Evolutionary conservation across 2,329 filamentous ascomycete genomes (phyloP).

Genomic region (Xylariaceae sp.): DNA sequence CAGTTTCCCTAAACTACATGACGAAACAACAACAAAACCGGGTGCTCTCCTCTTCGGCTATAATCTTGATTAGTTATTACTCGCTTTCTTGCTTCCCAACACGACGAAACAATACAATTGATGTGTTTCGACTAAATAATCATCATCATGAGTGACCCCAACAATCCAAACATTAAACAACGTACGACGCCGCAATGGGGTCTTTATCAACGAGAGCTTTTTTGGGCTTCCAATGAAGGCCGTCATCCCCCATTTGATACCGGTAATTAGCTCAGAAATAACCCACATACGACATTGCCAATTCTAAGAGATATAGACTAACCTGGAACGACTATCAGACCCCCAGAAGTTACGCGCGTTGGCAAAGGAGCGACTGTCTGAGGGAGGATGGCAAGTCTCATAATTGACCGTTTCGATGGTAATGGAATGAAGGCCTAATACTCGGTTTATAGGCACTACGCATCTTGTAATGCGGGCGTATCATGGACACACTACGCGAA

Average conservation of each 20-base stretch:
- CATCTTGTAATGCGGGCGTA: conserved; percentile 53
- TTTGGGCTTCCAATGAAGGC: conserved; percentile 28
- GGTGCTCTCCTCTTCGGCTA: no score
- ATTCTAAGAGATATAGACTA: background rate
- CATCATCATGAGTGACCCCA: conserved; percentile 25
- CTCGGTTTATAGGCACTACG: conserved; percentile 41
- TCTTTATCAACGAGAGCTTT: conserved; percentile 25
- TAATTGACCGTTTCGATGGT: background rate
- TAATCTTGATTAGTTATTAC: no score
- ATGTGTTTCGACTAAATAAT: no score
- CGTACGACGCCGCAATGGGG: conserved; percentile 28
- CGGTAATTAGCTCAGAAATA: conserved; percentile 8
- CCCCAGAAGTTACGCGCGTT: conserved; percentile 56
- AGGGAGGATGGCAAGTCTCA: conserved; percentile 48
- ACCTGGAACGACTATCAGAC: conserved; percentile 33
- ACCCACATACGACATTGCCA: no score
- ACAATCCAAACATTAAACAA: conserved; percentile 24
- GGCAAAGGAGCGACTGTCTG: conserved; percentile 52
- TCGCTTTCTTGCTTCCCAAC: no score
- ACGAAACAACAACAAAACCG: no score
- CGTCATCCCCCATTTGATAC: conserved; percentile 26
- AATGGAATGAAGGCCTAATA: background rate
- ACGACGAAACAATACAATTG: no score
- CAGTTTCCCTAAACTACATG: no score
- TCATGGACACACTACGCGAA: conserved; percentile 53